Evolutionary conservation across 768 basidiomycete species (phyloP).

Genomic region (Tylopilus sp.): DNA sequence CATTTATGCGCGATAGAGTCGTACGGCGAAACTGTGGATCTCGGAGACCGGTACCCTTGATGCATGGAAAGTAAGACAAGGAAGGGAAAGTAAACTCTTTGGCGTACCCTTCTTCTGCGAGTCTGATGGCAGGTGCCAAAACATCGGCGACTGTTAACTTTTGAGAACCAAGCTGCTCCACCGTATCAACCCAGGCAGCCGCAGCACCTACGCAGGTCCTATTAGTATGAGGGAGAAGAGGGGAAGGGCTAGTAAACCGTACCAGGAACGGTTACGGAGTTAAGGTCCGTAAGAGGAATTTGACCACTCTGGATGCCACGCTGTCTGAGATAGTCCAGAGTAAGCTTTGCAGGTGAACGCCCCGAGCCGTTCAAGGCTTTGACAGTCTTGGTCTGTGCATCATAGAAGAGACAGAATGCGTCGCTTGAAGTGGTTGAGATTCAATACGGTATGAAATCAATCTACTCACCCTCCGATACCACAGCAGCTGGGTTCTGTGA

Average conservation of each 20-base stretch:
- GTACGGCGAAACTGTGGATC: slow-evolving; percentile 58
- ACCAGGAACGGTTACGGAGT: slow-evolving; percentile 91
- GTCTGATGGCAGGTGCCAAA: slow-evolving; percentile 81
- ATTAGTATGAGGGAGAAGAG: slow-evolving; percentile 2
- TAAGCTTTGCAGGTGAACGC: slow-evolving; percentile 74
- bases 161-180: slow-evolving; percentile 79
- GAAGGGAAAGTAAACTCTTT: neutral
- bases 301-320: slow-evolving; percentile 63
- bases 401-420: slow-evolving; percentile 91
- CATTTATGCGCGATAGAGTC: slow-evolving; percentile 13
- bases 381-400: slow-evolving; percentile 76
- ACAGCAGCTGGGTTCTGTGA: slow-evolving; percentile 83
- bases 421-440: slow-evolving; percentile 47
- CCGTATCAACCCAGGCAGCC: slow-evolving; percentile 91
- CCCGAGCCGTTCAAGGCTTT: slow-evolving; percentile 94
- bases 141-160: slow-evolving; percentile 59
- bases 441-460: neutral
- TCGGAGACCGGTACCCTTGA: slow-evolving; percentile 84
- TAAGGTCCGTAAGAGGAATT: slow-evolving; percentile 80
- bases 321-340: slow-evolving; percentile 64
- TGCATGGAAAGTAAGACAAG: neutral
- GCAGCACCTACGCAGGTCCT: slow-evolving; percentile 64
- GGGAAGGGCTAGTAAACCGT: neutral
- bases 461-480: slow-evolving; percentile 83
- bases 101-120: slow-evolving; percentile 86